Evolutionary conservation across 441 rosid genomes (phyloP), one percentile per base, ranked within the genome.

Genomic region (Erodium trifolium): DNA sequence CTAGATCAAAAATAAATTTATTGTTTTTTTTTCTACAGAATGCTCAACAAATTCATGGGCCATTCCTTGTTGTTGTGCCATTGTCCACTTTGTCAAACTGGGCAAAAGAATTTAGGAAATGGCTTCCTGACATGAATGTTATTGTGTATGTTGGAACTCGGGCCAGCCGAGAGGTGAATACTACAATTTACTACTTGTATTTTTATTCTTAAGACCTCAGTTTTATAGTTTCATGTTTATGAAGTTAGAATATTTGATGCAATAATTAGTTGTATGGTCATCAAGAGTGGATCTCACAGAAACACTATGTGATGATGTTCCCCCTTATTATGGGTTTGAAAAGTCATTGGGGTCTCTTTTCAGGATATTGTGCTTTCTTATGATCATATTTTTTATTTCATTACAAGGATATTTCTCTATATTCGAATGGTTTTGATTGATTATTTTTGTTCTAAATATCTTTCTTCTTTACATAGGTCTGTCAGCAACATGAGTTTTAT

Each of bases 81-180:
- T 81, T 95, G 76, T 95, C 99, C 71, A 95, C 99, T 49, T 76
- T 95, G 82, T 91, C 99, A 63, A 95, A 95, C 70, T 95, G 99
- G 99, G 98, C 99, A 1, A 95, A 95, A 86, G 98, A 95, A 82
- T 92, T 92, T 72, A 82, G 92, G 71, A 95, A 92, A 83, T 95
- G 99, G 99, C 97, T 95, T 83, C 96, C 98, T 17, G 87, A 82
- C 77, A 82, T 89, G 86, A 95, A 95, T 76, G 80, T 95, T 67
- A 92, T 95, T 76, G 89, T 95, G 34, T 95, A 95, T 76, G 98
- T 95, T 73, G 99, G 98, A 72, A 92, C 98, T 29, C 96, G 98
- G 63, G 96, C 99, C 16, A 95, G 99, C 81, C 84, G 99, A 76
- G 99, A 95, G 98, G 99, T 92, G 64, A 80, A 78, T 43, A 10